Percentiles rank a stretch among this genome's conserved stretches.
Conservation (phyloP, 2,329 filamentous ascomycete species). For the Sporothrix mexicana region DNA sequence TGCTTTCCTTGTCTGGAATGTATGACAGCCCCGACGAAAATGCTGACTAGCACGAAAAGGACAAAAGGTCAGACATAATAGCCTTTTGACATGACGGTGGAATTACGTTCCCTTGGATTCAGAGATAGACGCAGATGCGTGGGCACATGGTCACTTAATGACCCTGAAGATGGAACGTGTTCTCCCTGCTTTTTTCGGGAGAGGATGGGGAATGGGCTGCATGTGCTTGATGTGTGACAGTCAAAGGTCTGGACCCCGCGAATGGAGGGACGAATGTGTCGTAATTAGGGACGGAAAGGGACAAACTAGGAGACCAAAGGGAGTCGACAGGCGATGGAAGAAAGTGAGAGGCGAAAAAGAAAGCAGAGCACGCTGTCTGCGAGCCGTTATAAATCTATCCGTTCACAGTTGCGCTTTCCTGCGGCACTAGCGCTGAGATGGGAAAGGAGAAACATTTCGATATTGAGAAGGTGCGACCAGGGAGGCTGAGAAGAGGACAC, state of each 20-base stretch:
- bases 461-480: neutral
- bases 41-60: too few species aligned
- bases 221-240: neutral
- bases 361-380: neutral
- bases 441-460: neutral
- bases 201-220: neutral
- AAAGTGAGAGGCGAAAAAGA: neutral
- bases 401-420: neutral
- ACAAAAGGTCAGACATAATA: neutral
- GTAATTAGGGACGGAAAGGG: neutral
- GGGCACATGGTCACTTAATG: neutral
- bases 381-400: too few species aligned
- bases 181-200: neutral
- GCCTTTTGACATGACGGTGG: neutral
- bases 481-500: neutral
- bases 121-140: neutral
- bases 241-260: neutral
- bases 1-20: neutral
- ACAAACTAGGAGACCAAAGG: neutral
- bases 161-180: constrained; percentile 1
- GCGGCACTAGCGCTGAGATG: constrained; percentile 1
- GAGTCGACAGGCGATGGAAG: neutral
- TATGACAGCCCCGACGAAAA: neutral
- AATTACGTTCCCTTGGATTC: neutral
- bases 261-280: neutral